These are phyloP conservation scores for Vaucheria bursata DNA, from an alignment of 352 stramenopile species.

Conservation along the genomic window DNA sequence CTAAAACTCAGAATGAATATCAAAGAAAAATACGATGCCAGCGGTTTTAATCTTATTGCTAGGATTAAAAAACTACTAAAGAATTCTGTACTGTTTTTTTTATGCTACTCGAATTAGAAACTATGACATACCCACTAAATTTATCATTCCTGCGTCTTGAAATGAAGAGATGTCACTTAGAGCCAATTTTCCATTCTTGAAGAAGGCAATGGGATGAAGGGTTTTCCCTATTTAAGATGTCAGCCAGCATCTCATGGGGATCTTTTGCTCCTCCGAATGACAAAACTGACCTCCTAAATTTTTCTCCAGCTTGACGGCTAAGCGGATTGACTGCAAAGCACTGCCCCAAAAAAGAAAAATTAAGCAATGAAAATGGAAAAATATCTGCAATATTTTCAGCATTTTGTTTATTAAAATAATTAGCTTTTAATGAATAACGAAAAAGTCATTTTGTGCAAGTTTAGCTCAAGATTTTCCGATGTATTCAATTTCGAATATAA, in stretches of 20 bases:
- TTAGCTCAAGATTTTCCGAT: background rate
- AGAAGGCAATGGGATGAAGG: slow-evolving; percentile 1
- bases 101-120: too few relatives aligned
- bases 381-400: background rate
- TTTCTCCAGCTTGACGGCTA: slow-evolving; percentile 55
- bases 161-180: too few relatives aligned
- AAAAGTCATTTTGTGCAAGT: background rate
- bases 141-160: too few relatives aligned
- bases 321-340: slow-evolving; percentile 61
- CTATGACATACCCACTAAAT: too few relatives aligned
- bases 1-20: too few relatives aligned
- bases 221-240: slow-evolving; percentile 56
- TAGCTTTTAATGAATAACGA: background rate
- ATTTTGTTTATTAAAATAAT: background rate
- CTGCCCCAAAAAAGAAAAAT: background rate
- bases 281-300: slow-evolving; percentile 64
- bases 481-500: background rate
- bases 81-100: too few relatives aligned
- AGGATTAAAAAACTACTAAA: too few relatives aligned
- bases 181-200: too few relatives aligned
- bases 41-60: too few relatives aligned
- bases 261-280: slow-evolving; percentile 71
- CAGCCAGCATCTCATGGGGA: slow-evolving; percentile 65
- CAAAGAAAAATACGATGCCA: too few relatives aligned
- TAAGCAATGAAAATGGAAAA: background rate